Evolutionary conservation across 306 rosid species (phyloP), one percentile per base, ranked within the genome.

Genomic region (Astragalus membranaceus): DNA sequence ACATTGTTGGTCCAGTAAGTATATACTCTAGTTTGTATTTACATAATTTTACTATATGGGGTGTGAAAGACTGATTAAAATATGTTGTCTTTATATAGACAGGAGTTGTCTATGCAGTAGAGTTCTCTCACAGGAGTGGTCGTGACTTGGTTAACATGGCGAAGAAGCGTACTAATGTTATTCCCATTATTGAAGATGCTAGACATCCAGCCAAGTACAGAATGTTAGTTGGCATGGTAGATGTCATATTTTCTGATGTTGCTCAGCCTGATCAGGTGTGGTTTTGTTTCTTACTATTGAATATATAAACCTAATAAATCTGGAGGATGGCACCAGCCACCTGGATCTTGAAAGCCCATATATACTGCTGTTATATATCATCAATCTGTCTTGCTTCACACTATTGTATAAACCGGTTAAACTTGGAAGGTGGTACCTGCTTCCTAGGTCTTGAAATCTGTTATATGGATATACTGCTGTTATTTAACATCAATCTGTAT

Each of bases 111-210:
- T 95, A 91, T 88, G 99, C 99, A 0, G 97, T 94, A 12, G 99
- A 95, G 37, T 95, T 95, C 76, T 95, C 97, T 8, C 99, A 91
- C 29, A 84, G 97, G 63, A 95, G 97, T 79, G 99, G 99, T 5
- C 90, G 97, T 30, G 99, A 94, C 51, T 83, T 94, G 76, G 99
- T 94, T 23, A 94, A 91, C 61, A 94, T 94, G 99, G 99, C 99
- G 0, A 94, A 94, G 76, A 88, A 91, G 78, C 85, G 96, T 0
- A 94, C 99, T 0, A 91, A 95, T 87, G 69, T 95, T 13, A 91
- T 91, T 2, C 99, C 97, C 23, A 91, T 95, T 42, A 87, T 95
- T 68, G 99, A 91, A 74, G 99, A 95, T 85, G 99, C 99, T 6
- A 95, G 99, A 32, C 95, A 95, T 82, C 99, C 96, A 8, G 83